Evolutionary conservation across 805 yeast genomes (phyloP).

Genomic region (Candida takata): DNA sequence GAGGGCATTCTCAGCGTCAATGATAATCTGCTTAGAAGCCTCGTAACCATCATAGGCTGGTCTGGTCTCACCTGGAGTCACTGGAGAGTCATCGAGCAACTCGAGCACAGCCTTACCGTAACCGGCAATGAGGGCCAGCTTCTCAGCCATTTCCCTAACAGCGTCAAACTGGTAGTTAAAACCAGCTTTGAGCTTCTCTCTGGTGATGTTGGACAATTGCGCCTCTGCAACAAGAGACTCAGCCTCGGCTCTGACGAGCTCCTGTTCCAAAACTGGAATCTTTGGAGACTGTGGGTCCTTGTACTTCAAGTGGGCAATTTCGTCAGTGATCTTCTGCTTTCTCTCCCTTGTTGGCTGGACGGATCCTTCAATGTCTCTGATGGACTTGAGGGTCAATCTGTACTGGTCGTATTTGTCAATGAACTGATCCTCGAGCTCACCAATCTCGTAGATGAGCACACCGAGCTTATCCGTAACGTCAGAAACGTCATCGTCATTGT

Average conservation of each 20-base stretch:
- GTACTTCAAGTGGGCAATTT: slow-evolving; percentile 95
- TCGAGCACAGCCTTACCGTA: slow-evolving; percentile 97
- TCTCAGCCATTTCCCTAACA: slow-evolving; percentile 90
- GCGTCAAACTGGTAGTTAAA: slow-evolving; percentile 96
- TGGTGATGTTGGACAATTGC: slow-evolving; percentile 94
- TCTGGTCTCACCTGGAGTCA: slow-evolving; percentile 98
- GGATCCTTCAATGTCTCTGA: slow-evolving; percentile 94
- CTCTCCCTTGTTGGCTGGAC: slow-evolving; percentile 98
- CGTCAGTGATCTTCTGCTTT: slow-evolving; percentile 94
- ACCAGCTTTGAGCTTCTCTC: slow-evolving; percentile 96
- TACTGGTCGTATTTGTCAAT: slow-evolving; percentile 98
- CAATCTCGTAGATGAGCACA: slow-evolving; percentile 89
- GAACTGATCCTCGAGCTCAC: slow-evolving; percentile 97
- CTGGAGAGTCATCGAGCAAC: slow-evolving; percentile 92
- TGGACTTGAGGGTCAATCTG: slow-evolving; percentile 89
- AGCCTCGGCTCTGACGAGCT: slow-evolving; percentile 97
- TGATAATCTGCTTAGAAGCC: slow-evolving; percentile 94
- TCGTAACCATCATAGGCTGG: slow-evolving; percentile 98
- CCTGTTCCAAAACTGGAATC: slow-evolving; percentile 93
- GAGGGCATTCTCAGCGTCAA: slow-evolving; percentile 92
- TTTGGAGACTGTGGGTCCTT: slow-evolving; percentile 98
- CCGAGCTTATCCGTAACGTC: slow-evolving; percentile 97
- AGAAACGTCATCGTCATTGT: slow-evolving; percentile 93
- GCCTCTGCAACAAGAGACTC: slow-evolving; percentile 99
- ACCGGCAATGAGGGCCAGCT: slow-evolving; percentile 94